Evolutionary conservation across 768 basidiomycete genomes (phyloP), one percentile per base, ranked within the genome.

Genomic region (Lyophyllum atratum): DNA sequence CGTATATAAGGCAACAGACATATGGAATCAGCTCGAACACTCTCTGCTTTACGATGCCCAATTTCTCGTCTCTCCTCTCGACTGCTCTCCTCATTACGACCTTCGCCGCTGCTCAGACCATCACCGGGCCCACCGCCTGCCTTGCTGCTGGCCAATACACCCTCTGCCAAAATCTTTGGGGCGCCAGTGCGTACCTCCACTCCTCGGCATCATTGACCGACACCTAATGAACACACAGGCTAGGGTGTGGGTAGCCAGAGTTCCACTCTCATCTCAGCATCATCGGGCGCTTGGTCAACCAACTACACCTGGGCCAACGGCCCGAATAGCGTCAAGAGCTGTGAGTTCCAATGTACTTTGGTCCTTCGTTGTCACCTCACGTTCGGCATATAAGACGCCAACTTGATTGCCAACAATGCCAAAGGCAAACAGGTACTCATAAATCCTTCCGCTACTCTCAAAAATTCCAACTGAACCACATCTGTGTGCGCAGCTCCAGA

Each of bases 111-210:
- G 74, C 72, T 0, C 76, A 78, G 62, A 78, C 77, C 7, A 72
- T 84, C 50, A 69, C 72, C 6, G 82, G 82, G 2, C 73, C 71
- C 54, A 78, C 64, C 39, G 69, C 74, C 57, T 84, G 83, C 64
- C 59, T 68, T 42, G 68, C 80, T 1, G 78, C 78, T 3, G 83
- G 82, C 2, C 65, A 67, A 12, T 85, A 72, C 66, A 78, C 74
- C 0, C 75, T 85, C 43, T 85, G 83, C 71, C 80, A 84, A 64
- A 83, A 85, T 65, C 77, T 82, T 22, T 85, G 83, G 83, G 83
- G 82, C 14, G 62, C 66, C 19, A 49, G 80, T 80, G 56, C 39
- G 74, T 48, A 63, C 33, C 3, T 25, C n/a, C 10, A 46, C 26
- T 29, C 9, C 31, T 44, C n/a, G 24, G 39, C n/a, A 6, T 4